phyloP scores from a whole-genome alignment of 208 protist genomes.

The Angomonas deanei region DNA sequence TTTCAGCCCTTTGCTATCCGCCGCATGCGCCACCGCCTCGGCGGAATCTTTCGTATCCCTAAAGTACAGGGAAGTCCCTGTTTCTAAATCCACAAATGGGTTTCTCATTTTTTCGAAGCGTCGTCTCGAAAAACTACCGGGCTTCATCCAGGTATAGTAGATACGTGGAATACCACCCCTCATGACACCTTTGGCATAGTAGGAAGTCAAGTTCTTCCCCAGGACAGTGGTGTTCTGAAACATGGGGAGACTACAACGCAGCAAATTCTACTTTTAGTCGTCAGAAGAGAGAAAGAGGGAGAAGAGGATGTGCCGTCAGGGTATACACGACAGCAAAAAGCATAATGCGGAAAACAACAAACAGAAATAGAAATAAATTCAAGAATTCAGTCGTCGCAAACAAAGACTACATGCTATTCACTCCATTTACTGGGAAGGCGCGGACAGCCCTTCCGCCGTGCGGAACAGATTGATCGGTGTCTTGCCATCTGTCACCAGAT shows the following conservation, averaged over 20 bases:
- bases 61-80: constrained; percentile 89
- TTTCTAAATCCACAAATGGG: constrained; percentile 91
- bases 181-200: constrained; percentile 87
- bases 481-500: constrained; percentile 91
- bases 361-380: constrained; percentile 2
- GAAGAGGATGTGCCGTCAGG: neutral
- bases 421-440: neutral
- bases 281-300: neutral
- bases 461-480: constrained; percentile 90
- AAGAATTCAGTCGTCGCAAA: neutral
- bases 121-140: constrained; percentile 82
- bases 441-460: constrained; percentile 71
- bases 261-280: neutral
- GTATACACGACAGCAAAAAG: neutral
- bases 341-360: neutral
- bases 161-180: constrained; percentile 89
- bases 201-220: constrained; percentile 83
- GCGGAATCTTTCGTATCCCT: constrained; percentile 85
- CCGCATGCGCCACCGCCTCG: constrained; percentile 78
- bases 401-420: too few relatives aligned
- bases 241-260: constrained; percentile 22
- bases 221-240: constrained; percentile 27
- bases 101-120: constrained; percentile 93
- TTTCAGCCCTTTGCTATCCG: constrained; percentile 88
- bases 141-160: constrained; percentile 91